Evolutionary conservation across 2,329 filamentous ascomycete genomes (phyloP).

Genomic region (Trichophyton rubrum): DNA sequence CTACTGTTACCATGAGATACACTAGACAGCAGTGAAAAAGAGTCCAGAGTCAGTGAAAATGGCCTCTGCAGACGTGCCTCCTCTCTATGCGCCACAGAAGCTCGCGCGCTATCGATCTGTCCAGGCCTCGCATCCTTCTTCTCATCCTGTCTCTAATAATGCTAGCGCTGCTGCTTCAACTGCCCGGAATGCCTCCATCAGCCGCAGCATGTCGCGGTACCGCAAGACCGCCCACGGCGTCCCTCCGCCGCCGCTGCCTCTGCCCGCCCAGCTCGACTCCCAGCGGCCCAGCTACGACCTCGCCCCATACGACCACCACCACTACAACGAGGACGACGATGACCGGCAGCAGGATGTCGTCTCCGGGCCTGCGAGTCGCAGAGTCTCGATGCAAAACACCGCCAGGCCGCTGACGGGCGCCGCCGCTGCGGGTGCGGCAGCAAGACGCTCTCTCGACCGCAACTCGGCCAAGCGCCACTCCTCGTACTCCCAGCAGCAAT

Average conservation of each 20-base stretch:
- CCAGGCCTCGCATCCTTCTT: slow-evolving; percentile 11
- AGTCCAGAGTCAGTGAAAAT: too few species aligned
- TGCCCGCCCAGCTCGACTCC: neutral
- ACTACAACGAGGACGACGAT: too few species aligned
- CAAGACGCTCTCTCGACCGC: neutral
- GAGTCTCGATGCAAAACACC: neutral
- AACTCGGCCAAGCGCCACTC: neutral
- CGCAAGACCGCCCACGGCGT: slow-evolving; percentile 15
- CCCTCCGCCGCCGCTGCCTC: slow-evolving; percentile 7
- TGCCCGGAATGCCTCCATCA: slow-evolving; percentile 17
- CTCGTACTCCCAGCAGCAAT: neutral
- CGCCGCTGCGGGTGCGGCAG: neutral
- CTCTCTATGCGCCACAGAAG: slow-evolving; percentile 25
- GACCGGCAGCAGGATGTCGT: too few species aligned
- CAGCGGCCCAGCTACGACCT: neutral
- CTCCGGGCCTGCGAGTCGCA: neutral
- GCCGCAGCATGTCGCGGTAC: slow-evolving; percentile 30
- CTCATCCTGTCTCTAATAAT: neutral
- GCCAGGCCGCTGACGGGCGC: neutral
- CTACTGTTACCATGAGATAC: neutral
- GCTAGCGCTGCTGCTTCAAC: neutral
- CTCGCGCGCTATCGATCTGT: slow-evolving; percentile 49
- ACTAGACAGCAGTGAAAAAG: neutral
- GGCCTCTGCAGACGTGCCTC: slow-evolving; percentile 4
- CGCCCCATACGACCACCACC: neutral